Evolutionary conservation across 164 flowering plant species (phyloP).

Genomic region (Vitis rotundifolia): DNA sequence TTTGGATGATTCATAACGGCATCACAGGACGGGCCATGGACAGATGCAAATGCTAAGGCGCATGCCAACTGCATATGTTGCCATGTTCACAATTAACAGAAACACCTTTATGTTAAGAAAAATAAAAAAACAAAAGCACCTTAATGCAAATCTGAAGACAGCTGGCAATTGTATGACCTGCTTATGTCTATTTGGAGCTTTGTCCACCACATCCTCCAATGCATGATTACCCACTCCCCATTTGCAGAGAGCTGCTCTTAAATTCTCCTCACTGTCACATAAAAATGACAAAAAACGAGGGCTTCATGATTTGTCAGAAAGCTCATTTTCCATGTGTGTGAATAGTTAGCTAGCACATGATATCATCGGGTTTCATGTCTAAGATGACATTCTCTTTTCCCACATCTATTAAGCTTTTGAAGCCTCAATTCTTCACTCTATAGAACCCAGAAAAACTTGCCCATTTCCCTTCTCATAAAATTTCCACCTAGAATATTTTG

Average conservation of each 20-base stretch:
- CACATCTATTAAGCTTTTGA: no score
- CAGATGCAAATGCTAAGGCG: conserved; percentile 87
- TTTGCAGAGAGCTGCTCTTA: conserved; percentile 76
- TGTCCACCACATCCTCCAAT: conserved; percentile 77
- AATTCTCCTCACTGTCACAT: conserved; percentile 74
- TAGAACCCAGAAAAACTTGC: no score
- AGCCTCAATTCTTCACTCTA: no score
- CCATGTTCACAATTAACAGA: not conserved
- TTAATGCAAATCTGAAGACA: not conserved
- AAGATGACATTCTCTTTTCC: no score
- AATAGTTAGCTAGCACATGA: no score
- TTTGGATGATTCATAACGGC: conserved; percentile 96
- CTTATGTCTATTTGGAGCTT: conserved; percentile 75
- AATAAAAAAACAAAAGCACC: not conserved
- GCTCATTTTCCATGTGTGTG: no score
- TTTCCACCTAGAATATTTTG: no score
- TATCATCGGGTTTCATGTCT: no score
- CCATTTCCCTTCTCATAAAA: no score
- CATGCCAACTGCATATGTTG: conserved; percentile 78
- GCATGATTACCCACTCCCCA: conserved; percentile 71
- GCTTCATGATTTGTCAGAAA: no score
- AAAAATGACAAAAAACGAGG: not conserved
- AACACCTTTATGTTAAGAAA: not conserved
- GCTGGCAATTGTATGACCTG: conserved; percentile 52
- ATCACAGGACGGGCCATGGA: conserved; percentile 75